These are phyloP conservation scores for Tolypocladium cylindrosporum DNA, from an alignment of 2,329 filamentous ascomycete genomes.

Conservation along the genomic window DNA sequence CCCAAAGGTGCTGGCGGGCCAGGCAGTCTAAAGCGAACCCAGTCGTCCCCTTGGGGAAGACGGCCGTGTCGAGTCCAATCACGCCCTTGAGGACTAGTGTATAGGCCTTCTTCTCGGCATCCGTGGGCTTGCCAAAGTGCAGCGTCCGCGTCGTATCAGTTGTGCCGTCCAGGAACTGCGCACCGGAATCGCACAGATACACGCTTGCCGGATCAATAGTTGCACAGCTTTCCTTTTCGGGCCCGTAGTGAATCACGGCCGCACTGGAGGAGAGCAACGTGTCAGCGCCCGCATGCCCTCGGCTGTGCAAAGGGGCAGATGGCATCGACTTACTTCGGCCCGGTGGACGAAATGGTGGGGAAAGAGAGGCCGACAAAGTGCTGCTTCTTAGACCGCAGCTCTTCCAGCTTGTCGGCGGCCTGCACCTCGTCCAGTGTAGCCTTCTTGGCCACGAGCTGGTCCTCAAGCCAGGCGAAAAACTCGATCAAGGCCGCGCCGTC, in stretches of 20 bases:
- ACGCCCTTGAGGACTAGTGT: slow-evolving; percentile 92
- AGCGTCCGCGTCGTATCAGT: slow-evolving; percentile 92
- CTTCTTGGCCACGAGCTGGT: slow-evolving; percentile 69
- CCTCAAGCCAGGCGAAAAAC: slow-evolving; percentile 94
- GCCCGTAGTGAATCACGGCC: slow-evolving; percentile 92
- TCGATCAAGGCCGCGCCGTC: slow-evolving; percentile 85
- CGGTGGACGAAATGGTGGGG: slow-evolving; percentile 90
- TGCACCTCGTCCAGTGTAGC: slow-evolving; percentile 74
- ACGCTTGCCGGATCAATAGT: slow-evolving; percentile 75
- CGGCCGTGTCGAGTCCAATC: slow-evolving; percentile 73
- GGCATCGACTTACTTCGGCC: slow-evolving; percentile 48
- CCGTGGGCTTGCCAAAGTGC: slow-evolving; percentile 79
- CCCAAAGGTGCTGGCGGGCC: slow-evolving; percentile 88
- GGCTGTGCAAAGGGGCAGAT: not conserved
- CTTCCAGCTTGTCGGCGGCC: slow-evolving; percentile 84
- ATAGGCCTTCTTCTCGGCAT: slow-evolving; percentile 79
- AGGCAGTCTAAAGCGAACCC: slow-evolving; percentile 85
- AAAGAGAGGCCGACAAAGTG: slow-evolving; percentile 88
- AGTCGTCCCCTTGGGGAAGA: slow-evolving; percentile 92
- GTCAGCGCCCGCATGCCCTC: not conserved
- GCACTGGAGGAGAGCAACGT: slow-evolving; percentile 44
- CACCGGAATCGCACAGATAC: slow-evolving; percentile 94
- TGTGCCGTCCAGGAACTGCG: slow-evolving; percentile 92
- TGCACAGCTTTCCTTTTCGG: slow-evolving; percentile 72
- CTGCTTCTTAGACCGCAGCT: slow-evolving; percentile 55